These are phyloP conservation scores for Phytopythium sindhum DNA, from an alignment of 352 stramenopile species.

Conservation along the genomic window DNA sequence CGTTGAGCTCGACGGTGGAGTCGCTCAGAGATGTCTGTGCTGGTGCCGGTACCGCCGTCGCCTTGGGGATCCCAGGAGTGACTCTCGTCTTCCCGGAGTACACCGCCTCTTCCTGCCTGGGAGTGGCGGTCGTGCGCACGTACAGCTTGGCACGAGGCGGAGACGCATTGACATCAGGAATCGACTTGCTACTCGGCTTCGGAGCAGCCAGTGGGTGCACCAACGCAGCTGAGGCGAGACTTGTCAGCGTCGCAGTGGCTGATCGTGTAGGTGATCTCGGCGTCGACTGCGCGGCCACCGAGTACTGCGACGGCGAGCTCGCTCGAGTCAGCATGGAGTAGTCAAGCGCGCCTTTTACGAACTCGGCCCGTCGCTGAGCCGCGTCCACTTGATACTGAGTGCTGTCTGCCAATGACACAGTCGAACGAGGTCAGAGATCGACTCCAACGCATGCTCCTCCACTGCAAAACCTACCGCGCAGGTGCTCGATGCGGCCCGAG, in stretches of 20 bases:
- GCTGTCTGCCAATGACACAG: not conserved
- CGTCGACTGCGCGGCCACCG: not conserved
- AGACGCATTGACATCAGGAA: not conserved
- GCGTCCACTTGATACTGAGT: not conserved
- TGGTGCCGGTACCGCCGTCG: not conserved
- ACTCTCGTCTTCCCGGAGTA: not conserved
- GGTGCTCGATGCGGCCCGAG: conserved; percentile 2
- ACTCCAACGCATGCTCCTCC: not conserved
- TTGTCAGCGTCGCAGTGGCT: not conserved
- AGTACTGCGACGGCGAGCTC: not conserved
- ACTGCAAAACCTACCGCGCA: not conserved
- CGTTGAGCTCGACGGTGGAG: conserved; percentile 20
- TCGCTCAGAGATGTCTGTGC: not conserved
- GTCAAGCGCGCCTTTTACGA: not conserved
- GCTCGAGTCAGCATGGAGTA: not conserved
- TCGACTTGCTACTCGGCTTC: not conserved
- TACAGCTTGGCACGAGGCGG: not conserved
- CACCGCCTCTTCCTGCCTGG: not conserved
- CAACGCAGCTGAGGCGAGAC: not conserved
- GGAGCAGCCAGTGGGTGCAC: not conserved
- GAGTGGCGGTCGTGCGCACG: not conserved
- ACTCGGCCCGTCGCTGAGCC: not conserved
- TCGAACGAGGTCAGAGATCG: not conserved
- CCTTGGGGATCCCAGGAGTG: not conserved
- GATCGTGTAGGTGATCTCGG: not conserved